phyloP scores from a whole-genome alignment of 1,284 basidiomycete genomes.

The Trichosporon ovoides region DNA sequence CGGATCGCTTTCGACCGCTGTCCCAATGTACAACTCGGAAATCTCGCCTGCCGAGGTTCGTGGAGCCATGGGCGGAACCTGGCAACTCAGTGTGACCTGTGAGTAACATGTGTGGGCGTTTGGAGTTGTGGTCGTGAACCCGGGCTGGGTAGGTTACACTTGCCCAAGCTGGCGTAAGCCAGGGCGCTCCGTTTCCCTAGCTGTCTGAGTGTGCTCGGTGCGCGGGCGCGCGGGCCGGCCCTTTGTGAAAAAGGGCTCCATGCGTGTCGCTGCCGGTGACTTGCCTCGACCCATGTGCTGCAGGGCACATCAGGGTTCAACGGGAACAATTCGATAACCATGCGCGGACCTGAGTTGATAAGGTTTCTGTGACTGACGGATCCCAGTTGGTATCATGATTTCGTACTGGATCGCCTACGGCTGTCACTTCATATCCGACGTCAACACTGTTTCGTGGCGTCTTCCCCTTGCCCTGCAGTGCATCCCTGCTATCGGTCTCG shows the following conservation, averaged over 20 bases:
- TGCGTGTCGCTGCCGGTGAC: too few species aligned
- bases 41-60: conserved; percentile 66
- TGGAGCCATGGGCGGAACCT: conserved; percentile 63
- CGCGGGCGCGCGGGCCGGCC: too few species aligned
- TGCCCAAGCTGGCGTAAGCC: too few species aligned
- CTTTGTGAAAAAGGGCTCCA: too few species aligned
- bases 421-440: conserved; percentile 57
- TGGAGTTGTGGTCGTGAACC: too few species aligned
- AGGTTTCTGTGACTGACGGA: neutral
- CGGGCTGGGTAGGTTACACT: too few species aligned
- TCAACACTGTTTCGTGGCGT: conserved; percentile 63
- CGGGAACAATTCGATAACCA: neutral
- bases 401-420: conserved; percentile 71
- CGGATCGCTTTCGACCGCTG: conserved; percentile 66
- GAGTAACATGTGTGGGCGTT: neutral
- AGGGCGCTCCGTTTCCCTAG: too few species aligned
- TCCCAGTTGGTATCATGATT: conserved; percentile 29
- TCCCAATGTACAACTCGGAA: conserved; percentile 56
- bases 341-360: neutral
- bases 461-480: conserved; percentile 70
- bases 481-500: conserved; percentile 52
- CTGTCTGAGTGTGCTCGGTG: too few species aligned
- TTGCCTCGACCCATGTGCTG: too few species aligned
- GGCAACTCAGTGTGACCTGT: conserved; percentile 66
- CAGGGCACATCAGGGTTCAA: too few species aligned